phyloP scores from a whole-genome alignment of 208 protist species.

The Crithidia mellificae region DNA sequence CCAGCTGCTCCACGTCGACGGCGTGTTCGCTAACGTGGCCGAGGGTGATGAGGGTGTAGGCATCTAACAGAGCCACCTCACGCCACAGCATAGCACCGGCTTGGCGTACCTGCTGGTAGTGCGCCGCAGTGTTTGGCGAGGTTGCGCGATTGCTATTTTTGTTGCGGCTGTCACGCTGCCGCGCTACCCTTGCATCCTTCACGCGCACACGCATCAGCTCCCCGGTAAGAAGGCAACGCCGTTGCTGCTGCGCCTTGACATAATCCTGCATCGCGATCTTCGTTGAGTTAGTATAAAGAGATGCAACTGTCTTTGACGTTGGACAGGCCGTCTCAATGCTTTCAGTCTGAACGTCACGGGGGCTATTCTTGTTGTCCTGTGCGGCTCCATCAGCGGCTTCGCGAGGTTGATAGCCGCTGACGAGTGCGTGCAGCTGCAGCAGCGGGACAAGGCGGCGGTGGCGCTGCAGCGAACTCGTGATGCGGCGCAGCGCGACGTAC shows the following conservation, averaged over 20 bases:
- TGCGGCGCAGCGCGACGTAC: constrained; percentile 60
- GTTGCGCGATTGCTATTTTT: no score
- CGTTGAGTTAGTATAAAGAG: no score
- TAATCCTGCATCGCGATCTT: no score
- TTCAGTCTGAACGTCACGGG: neutral
- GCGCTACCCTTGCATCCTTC: neutral
- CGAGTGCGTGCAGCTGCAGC: constrained; percentile 43
- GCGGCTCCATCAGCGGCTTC: neutral
- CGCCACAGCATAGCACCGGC: constrained; percentile 57
- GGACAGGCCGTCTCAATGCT: no score
- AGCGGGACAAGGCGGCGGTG: constrained; percentile 61
- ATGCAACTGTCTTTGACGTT: no score
- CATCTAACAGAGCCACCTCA: constrained; percentile 71
- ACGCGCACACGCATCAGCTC: constrained; percentile 8
- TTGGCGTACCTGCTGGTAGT: constrained; percentile 2
- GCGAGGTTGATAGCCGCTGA: constrained; percentile 28
- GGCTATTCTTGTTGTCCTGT: neutral
- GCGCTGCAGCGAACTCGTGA: constrained; percentile 53
- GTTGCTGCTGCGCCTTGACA: constrained; percentile 2
- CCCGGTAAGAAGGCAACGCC: constrained; percentile 18
- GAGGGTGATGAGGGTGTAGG: constrained; percentile 70
- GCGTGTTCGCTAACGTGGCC: constrained; percentile 73
- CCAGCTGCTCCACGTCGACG: constrained; percentile 36
- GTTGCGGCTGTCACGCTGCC: neutral
- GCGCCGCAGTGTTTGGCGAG: neutral